Conservation (phyloP, 352 stramenopile species). For the Globisporangium cylindrosporum region DNA sequence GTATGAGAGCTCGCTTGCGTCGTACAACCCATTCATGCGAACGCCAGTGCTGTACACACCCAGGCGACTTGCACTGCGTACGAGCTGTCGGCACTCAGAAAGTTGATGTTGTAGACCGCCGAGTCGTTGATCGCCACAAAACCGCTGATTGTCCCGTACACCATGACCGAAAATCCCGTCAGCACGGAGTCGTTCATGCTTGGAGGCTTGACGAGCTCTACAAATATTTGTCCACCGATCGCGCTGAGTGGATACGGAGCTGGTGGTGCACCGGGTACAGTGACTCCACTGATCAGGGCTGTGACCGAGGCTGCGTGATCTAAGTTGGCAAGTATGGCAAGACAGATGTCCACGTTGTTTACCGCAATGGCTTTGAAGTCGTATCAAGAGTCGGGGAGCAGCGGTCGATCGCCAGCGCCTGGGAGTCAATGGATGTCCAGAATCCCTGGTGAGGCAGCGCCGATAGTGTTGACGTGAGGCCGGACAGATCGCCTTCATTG, state of each 20-base stretch:
- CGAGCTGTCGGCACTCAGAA: constrained; percentile 24
- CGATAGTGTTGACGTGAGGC: constrained; percentile 23
- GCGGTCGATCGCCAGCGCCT: constrained; percentile 14
- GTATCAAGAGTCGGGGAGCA: constrained; percentile 38
- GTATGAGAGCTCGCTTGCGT: not conserved
- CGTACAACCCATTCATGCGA: constrained; percentile 1
- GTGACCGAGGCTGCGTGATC: constrained; percentile 15
- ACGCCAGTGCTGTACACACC: constrained; percentile 8
- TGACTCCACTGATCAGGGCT: constrained; percentile 25
- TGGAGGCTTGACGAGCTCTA: constrained; percentile 39
- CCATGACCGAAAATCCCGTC: constrained; percentile 38
- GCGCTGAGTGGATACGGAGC: constrained; percentile 44
- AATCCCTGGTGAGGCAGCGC: constrained; percentile 12
- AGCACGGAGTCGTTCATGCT: constrained; percentile 55
- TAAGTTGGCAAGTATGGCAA: constrained; percentile 22
- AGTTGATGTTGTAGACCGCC: constrained; percentile 24
- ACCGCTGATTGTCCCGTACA: constrained; percentile 21
- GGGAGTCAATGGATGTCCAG: constrained; percentile 38
- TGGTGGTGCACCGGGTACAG: constrained; percentile 37
- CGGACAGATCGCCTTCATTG: not conserved
- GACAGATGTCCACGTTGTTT: constrained; percentile 44
- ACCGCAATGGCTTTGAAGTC: constrained; percentile 52
- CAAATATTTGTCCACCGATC: constrained; percentile 41
- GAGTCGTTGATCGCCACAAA: constrained; percentile 24
- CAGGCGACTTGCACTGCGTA: constrained; percentile 38